Base-by-base conservation (phyloP, 2,329 filamentous ascomycete genomes). In the Torrubiella hemipterigena region DNA sequence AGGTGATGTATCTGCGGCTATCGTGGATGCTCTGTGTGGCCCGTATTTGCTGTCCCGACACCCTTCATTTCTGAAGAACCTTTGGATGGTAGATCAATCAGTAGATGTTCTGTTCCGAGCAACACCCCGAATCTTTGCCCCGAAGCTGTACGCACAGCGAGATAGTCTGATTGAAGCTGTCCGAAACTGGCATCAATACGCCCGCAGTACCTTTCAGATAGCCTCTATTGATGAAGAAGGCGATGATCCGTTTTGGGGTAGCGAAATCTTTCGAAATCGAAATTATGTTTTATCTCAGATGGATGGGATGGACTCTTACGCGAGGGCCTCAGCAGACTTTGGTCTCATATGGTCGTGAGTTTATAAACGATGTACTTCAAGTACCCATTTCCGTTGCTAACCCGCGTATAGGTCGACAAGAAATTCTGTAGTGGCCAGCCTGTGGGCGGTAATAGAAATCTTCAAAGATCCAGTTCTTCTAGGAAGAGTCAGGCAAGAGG, bases 171-270 rank as follows among this genome's bases (percentile, higher is more conserved):
- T 24, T 14, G 5, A 11, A 6, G 22, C 22, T 11, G 22, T 24
- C 12, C 12, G 14, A 14, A 24, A 11, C 6, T 24, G 22, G 22
- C 22, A 24, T 11, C 12, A 24, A 11, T 14, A 24, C 11, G 29
- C 29, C 13, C 11, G 28, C 6, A 12, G 22, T 10, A 30, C 13
- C 19, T 30, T 21, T 15, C 11, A 30, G 7, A 19, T 21, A 14
- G 20, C 28, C 6, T n/a, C 6, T 12, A 14, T 14, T 11, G 28
- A 30, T n/a, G 13, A 13, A 11, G 14, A 20, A 10, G 28, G 28
- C 17, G 28, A 30, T 14, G 28, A 30, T 19, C 28, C 28, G n/a
- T 22, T 30, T 14, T 30, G 28, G 28, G 28, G 28, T 4, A 30
- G 28, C n/a, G n/a, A 13, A 12, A 13, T 30, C 17, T 30, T 30